phyloP scores from a whole-genome alignment of 345 rosid species.

The Garcia nutans region DNA sequence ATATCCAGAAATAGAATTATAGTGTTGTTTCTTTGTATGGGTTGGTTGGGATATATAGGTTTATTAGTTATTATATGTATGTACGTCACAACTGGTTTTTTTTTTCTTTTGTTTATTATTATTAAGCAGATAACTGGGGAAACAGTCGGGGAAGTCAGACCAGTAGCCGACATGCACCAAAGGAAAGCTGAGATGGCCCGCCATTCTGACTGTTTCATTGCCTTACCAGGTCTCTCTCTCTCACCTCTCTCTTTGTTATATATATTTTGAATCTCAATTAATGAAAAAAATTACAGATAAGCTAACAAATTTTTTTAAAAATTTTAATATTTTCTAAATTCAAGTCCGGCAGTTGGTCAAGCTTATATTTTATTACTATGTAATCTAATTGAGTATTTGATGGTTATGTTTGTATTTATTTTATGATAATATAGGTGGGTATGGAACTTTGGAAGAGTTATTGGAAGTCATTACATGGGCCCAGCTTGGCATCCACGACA shows the following conservation, averaged over 20 bases:
- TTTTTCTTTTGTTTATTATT: neutral
- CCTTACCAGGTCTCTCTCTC: conserved; percentile 37
- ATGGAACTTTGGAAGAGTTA: conserved; percentile 50
- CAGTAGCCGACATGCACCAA: conserved; percentile 52
- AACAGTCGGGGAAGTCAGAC: conserved; percentile 50
- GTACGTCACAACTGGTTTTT: no score
- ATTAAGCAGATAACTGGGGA: conserved; percentile 57
- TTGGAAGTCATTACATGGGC: conserved; percentile 51
- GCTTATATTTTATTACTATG: neutral
- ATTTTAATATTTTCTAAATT: no score
- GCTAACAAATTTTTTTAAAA: no score
- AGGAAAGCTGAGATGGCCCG: conserved; percentile 55
- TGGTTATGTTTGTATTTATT: neutral
- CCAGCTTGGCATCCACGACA: conserved; percentile 52
- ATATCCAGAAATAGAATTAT: neutral
- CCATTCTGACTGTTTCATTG: conserved; percentile 50
- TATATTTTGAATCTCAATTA: no score
- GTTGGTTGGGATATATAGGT: neutral
- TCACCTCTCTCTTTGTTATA: neutral
- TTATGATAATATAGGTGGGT: conserved; percentile 35
- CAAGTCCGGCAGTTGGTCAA: no score
- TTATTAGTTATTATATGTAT: neutral
- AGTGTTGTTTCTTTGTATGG: neutral
- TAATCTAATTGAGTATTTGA: neutral
- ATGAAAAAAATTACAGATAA: no score